phyloP scores from a whole-genome alignment of 768 basidiomycete genomes.

The Hericium erinaceus region DNA sequence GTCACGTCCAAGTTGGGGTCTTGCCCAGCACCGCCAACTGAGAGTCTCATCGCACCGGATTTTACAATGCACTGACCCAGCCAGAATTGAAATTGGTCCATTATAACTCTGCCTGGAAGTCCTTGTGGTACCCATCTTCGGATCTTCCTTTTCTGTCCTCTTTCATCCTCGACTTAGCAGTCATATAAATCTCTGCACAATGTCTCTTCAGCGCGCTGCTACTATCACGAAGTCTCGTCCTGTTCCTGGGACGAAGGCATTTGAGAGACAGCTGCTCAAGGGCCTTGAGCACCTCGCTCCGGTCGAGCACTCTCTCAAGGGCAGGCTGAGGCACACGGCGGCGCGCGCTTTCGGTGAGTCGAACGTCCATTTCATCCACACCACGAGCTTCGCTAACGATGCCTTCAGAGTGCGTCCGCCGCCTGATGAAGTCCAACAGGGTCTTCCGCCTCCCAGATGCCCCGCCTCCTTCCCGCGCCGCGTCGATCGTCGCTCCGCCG shows the following conservation, averaged over 20 bases:
- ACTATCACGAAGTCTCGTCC: no score
- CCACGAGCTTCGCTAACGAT: not conserved
- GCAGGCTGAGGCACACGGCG: not conserved
- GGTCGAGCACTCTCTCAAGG: not conserved
- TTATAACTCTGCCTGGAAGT: no score
- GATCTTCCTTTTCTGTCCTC: no score
- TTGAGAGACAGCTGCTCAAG: not conserved
- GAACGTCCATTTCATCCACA: not conserved
- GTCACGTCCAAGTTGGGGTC: no score
- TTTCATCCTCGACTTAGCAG: no score
- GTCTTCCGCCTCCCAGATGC: not conserved
- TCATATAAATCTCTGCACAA: no score
- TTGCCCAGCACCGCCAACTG: no score
- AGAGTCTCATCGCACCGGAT: no score
- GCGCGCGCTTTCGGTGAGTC: not conserved
- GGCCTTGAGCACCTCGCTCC: not conserved
- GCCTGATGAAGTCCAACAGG: not conserved
- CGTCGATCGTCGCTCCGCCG: not conserved
- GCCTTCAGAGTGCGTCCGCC: not conserved
- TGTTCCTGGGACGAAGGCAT: not conserved
- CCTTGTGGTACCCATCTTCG: no score
- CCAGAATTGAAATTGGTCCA: no score
- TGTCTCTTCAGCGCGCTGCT: no score
- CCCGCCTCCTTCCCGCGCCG: not conserved
- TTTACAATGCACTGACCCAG: no score